Evolutionary conservation across 2,329 filamentous ascomycete species (phyloP), one percentile per base, ranked within the genome.

Genomic region (Fusarium musae): DNA sequence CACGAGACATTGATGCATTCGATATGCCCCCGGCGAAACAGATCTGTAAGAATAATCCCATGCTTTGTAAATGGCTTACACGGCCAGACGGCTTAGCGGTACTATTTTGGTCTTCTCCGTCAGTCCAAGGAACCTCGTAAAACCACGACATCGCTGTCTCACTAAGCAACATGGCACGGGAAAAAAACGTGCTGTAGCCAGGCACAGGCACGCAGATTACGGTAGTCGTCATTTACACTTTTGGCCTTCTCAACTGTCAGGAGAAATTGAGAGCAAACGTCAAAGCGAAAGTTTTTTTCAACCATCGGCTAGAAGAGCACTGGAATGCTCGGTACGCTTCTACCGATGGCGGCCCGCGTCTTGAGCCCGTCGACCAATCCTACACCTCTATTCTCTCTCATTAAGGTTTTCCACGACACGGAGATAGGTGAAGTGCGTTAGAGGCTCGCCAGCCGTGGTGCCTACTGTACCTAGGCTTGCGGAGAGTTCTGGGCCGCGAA

Each of bases 41-140:
- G 49, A 58, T 63, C 54, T 70, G 53, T 61, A 46, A 49, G 43
- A 40, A 37, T 49, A 60, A 44, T 40, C 37, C 28, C 26, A 26
- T 47, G 39, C 30, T 60, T 34, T 30, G 42, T 47, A 34, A 37
- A 49, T 72, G 66, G 52, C 59, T 64, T 61, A 40, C 47, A 65
- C 57, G 61, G 57, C 56, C 37, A 21, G 37, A 21, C 19, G 37
- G 37, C 37, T 70, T 28, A 53, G 39, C 36, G 56, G 44, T 47
- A 46, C 74, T 75, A 75, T 76, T 76, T 74, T 69, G 46, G 72
- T 74, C 52, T 15, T 36, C 46, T 57, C 43, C 44, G 39, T 32
- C 15, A 28, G 34, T 46, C 44, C 17, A 42, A 44, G 34, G 58
- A 69, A 34, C 40, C 57, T 58, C 58, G 70, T 66, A 57, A 50